These are phyloP conservation scores for Plasmodium chabaudi DNA, from an alignment of 169 alveolate genomes.

Conservation along the genomic window DNA sequence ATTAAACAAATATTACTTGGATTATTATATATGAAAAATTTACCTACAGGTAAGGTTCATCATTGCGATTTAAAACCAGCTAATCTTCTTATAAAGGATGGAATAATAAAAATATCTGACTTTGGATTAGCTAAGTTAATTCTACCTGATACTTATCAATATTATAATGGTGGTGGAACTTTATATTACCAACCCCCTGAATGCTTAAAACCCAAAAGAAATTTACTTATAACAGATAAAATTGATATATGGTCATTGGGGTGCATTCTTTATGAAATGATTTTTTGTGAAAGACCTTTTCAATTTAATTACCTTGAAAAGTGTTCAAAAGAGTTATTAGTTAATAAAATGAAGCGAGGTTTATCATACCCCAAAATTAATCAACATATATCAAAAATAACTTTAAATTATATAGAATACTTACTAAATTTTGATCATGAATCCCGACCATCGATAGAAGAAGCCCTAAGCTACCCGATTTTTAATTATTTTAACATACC, in stretches of 20 bases:
- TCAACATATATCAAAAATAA: conserved; percentile 74
- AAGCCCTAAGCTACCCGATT: conserved; percentile 79
- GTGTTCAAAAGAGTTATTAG: conserved; percentile 78
- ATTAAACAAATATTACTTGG: conserved; percentile 91
- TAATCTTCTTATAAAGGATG: conserved; percentile 89
- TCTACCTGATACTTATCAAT: conserved; percentile 80
- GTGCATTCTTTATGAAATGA: conserved; percentile 92
- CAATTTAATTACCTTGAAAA: conserved; percentile 77
- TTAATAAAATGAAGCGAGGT: conserved; percentile 77
- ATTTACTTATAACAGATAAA: conserved; percentile 84
- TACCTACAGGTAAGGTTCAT: conserved; percentile 89
- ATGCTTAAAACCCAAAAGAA: conserved; percentile 85
- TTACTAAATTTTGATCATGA: conserved; percentile 78
- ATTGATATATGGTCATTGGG: conserved; percentile 95
- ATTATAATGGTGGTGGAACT: conserved; percentile 92
- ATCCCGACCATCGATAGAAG: conserved; percentile 75
- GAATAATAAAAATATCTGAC: conserved; percentile 91
- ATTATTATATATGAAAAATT: conserved; percentile 85
- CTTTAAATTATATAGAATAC: conserved; percentile 77
- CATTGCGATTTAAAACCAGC: conserved; percentile 93
- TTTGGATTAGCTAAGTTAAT: conserved; percentile 90
- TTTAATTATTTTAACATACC: conserved; percentile 68
- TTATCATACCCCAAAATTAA: conserved; percentile 68
- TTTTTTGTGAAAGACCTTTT: conserved; percentile 83
- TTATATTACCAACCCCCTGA: conserved; percentile 94